Percentiles rank a stretch among this genome's conserved stretches.
Evolutionary conservation across 192 early-diverging fungal species (phyloP).

Genomic region (Umbelopsis ramanniana): DNA sequence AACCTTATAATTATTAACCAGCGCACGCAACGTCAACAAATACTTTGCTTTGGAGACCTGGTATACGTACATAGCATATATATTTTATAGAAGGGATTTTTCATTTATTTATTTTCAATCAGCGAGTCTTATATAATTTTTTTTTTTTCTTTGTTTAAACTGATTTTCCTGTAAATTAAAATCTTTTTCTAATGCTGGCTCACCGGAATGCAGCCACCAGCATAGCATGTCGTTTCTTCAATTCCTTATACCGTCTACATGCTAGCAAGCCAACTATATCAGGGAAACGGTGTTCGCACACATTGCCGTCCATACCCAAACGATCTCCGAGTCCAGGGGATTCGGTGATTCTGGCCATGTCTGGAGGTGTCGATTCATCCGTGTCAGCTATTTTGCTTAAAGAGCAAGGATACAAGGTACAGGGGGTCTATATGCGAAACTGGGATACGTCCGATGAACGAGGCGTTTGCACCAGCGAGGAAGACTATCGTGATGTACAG

Average conservation of each 20-base stretch:
- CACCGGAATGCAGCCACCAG: background rate
- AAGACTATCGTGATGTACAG: conserved; percentile 82
- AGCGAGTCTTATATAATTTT: too few species aligned
- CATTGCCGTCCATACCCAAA: background rate
- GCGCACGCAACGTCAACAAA: too few species aligned
- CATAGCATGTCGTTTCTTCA: background rate
- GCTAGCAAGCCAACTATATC: background rate
- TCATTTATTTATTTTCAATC: too few species aligned
- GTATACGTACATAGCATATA: too few species aligned
- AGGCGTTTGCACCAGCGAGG: conserved; percentile 74
- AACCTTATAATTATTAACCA: background rate
- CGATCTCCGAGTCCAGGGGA: conserved; percentile 21
- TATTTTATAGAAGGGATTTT: too few species aligned
- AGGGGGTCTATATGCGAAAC: conserved; percentile 93
- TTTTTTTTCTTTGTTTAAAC: too few species aligned
- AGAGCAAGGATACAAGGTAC: conserved; percentile 64
- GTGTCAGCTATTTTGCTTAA: conserved; percentile 81
- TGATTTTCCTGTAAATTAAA: too few species aligned
- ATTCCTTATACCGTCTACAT: background rate
- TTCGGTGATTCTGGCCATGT: conserved; percentile 81
- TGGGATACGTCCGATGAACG: conserved; percentile 88
- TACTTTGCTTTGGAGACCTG: too few species aligned
- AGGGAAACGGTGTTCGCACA: background rate
- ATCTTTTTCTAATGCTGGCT: too few species aligned
- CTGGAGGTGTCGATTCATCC: conserved; percentile 94